Conservation (phyloP, 345 rosid species). For the Eucalyptus polybractea region DNA sequence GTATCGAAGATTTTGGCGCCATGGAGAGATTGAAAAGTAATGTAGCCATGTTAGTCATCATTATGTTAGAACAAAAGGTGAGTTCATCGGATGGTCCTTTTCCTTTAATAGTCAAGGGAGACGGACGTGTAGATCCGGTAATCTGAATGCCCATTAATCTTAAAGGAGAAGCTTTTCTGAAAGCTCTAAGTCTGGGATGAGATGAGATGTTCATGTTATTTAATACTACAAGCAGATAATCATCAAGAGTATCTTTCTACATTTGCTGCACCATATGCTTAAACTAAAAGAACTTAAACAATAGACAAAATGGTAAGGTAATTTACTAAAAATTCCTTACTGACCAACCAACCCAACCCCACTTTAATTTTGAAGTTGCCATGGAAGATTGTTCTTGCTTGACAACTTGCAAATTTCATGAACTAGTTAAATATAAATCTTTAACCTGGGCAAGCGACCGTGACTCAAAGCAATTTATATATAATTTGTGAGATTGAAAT, state of each 20-base stretch:
- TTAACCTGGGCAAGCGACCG: fast-evolving
- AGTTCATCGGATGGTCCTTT: background rate
- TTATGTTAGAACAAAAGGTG: background rate
- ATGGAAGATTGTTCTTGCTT: background rate
- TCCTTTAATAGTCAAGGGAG: background rate
- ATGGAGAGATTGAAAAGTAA: background rate
- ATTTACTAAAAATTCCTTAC: background rate
- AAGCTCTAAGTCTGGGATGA: background rate
- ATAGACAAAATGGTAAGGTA: background rate
- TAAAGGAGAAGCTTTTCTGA: background rate
- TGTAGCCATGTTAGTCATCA: background rate
- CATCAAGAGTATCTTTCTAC: background rate
- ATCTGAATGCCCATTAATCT: background rate
- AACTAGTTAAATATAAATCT: background rate
- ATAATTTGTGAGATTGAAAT: background rate
- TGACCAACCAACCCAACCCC: background rate
- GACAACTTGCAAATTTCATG: background rate
- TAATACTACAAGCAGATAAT: background rate
- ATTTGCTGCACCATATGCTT: background rate
- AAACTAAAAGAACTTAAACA: background rate
- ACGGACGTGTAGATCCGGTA: background rate
- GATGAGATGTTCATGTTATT: background rate
- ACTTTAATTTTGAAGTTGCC: background rate
- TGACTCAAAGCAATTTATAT: background rate
- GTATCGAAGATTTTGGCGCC: background rate